These are phyloP conservation scores for Nyssa sinensis DNA, from an alignment of 148 eudicot genomes.

Conservation along the genomic window DNA sequence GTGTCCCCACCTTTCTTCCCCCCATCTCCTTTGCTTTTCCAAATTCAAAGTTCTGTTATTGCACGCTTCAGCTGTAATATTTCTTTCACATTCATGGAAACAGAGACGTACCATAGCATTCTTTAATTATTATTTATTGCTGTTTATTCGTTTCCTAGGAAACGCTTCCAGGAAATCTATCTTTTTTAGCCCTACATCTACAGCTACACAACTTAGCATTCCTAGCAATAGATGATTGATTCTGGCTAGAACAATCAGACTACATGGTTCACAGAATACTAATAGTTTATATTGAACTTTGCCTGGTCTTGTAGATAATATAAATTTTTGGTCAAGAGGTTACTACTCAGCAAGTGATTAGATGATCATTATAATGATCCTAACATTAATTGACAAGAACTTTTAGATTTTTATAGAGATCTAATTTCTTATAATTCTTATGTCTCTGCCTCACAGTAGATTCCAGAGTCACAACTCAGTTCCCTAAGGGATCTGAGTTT, in stretches of 20 bases:
- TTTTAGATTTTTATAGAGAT: background rate
- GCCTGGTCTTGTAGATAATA: background rate
- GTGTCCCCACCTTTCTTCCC: no score
- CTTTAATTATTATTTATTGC: background rate
- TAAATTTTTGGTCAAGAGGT: background rate
- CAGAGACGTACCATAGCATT: background rate
- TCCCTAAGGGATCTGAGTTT: constrained; percentile 53
- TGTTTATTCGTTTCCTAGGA: background rate
- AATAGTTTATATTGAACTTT: background rate
- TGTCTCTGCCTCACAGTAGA: constrained; percentile 37
- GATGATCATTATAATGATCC: background rate
- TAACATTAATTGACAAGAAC: background rate
- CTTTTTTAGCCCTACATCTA: no score
- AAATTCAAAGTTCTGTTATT: background rate
- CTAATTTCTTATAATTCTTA: constrained; percentile 1
- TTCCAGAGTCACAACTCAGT: constrained; percentile 59
- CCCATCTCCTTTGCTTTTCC: background rate
- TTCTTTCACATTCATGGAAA: background rate
- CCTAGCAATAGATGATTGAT: background rate
- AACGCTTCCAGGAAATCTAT: no score
- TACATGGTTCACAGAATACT: background rate
- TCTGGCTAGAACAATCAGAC: background rate
- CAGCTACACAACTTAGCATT: no score
- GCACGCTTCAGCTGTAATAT: background rate
- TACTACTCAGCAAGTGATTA: background rate